Evolutionary conservation across 169 alveolate species (phyloP).

Genomic region (Babesia gibsoni): DNA sequence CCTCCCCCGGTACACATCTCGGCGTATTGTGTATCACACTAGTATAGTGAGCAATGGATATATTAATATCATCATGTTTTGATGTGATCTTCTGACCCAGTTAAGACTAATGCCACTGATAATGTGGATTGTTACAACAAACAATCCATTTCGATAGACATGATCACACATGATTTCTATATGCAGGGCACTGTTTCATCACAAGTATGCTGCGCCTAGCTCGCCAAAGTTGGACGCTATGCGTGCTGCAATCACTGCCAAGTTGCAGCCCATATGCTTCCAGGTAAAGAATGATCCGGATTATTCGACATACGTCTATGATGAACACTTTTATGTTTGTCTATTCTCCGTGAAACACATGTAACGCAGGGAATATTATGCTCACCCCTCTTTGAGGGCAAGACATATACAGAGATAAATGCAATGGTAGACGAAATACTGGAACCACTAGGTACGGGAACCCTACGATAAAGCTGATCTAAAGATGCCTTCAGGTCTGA

Average conservation of each 20-base stretch:
- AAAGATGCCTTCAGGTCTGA: constrained; percentile 33
- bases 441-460: constrained; percentile 69
- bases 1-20: too few species aligned
- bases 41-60: too few species aligned
- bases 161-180: constrained; percentile 36
- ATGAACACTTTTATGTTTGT: constrained; percentile 69
- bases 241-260: constrained; percentile 68
- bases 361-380: constrained; percentile 77
- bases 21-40: too few species aligned
- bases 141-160: neutral
- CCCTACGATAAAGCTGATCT: neutral
- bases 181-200: constrained; percentile 53
- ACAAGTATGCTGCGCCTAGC: constrained; percentile 77
- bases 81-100: too few species aligned
- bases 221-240: constrained; percentile 71
- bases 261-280: constrained; percentile 82
- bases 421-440: constrained; percentile 76
- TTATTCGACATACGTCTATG: constrained; percentile 80
- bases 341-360: neutral
- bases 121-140: too few species aligned
- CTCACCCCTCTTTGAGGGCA: constrained; percentile 85
- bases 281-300: constrained; percentile 79
- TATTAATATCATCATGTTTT: too few species aligned
- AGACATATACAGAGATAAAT: constrained; percentile 78
- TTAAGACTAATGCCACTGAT: too few species aligned